A percentile compares a stretch with the other conserved stretches of the same genome.
These are phyloP conservation scores for Fusarium chlamydosporum DNA, from an alignment of 2,329 filamentous ascomycete species.

Conservation along the genomic window DNA sequence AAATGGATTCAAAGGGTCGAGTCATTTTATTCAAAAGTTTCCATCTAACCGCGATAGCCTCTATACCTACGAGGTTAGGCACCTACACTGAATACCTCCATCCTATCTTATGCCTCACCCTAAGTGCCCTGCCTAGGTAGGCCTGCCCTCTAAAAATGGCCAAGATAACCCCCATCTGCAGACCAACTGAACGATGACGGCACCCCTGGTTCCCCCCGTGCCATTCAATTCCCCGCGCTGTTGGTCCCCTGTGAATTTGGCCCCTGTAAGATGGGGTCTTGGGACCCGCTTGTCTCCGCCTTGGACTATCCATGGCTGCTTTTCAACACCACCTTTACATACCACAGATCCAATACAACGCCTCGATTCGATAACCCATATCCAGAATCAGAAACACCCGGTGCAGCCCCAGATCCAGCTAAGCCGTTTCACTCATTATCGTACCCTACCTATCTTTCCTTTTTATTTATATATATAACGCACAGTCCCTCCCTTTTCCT, in stretches of 20 bases:
- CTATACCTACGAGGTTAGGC: neutral
- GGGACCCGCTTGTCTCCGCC: slow-evolving; percentile 42
- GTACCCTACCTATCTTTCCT: slow-evolving; percentile 28
- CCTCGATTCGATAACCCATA: slow-evolving; percentile 35
- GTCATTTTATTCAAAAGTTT: neutral
- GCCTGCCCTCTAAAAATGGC: neutral
- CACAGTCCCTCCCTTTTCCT: slow-evolving; percentile 9
- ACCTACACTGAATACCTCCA: neutral
- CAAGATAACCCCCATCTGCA: slow-evolving; percentile 10
- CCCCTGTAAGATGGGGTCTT: slow-evolving; percentile 45
- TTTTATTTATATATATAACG: slow-evolving; percentile 17
- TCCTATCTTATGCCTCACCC: neutral
- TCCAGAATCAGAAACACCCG: slow-evolving; percentile 20
- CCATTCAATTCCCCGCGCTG: slow-evolving; percentile 37
- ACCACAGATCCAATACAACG: slow-evolving; percentile 41
- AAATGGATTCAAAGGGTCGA: neutral
- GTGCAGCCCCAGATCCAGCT: slow-evolving; percentile 34
- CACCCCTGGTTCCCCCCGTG: slow-evolving; percentile 30
- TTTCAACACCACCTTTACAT: slow-evolving; percentile 47
- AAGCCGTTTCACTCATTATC: slow-evolving; percentile 33
- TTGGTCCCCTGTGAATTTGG: slow-evolving; percentile 38
- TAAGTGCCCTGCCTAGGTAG: too few relatives aligned
- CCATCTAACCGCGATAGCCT: slow-evolving; percentile 31
- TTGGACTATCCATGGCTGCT: slow-evolving; percentile 38
- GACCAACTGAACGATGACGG: slow-evolving; percentile 33